Base-by-base conservation (phyloP, 257 asterid species). In the Solanum commersonii region DNA sequence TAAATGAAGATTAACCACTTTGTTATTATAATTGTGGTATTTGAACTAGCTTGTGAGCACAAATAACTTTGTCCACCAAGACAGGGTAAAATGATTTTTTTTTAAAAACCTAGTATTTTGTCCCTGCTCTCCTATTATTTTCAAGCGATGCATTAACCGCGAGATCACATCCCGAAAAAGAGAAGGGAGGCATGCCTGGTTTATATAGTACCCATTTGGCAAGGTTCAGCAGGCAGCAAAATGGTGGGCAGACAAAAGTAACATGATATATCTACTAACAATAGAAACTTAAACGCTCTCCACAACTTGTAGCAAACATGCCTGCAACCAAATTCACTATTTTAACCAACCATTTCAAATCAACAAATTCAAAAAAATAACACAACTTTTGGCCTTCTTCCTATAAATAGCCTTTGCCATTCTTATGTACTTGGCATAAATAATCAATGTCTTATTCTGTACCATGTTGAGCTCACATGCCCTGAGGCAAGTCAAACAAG, bases 401-500 rank as follows among this genome's bases (percentile, higher is more conserved):
- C n/a, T 31, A 31, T 31, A 71, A 70, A 70, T 31, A 70, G n/a
- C 77, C 38, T 70, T 70, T 70, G 77, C 77, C 20, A 70, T 31
- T 70, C 77, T 31, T 31, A 31, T 31, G 77, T 70, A 70, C 12
- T 31, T 29, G 27, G 44, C 79, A 33, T 72, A 73, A 33, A 18
- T 46, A 34, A 35, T 5, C 46, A 20, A 71, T 71, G 81, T 3
- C 44, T 23, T 73, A 34, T 73, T 34, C 34, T 18, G 81, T 72
- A 33, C 44, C 81, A 33, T 18, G 44, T 72, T 72, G 81, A 73
- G 81, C 34, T 71, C 78, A 93, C 94, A 88, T 93, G 96, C 34
- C 91, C 94, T 4, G 16, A 82, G 3, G 96, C 87, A 1, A 96
- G 88, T 95, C 22, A 88, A 90, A 34, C 88, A 92, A 33, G 91